Conservation (phyloP, 1,284 basidiomycete genomes). For the Cutaneotrichosporon cavernicola region DNA sequence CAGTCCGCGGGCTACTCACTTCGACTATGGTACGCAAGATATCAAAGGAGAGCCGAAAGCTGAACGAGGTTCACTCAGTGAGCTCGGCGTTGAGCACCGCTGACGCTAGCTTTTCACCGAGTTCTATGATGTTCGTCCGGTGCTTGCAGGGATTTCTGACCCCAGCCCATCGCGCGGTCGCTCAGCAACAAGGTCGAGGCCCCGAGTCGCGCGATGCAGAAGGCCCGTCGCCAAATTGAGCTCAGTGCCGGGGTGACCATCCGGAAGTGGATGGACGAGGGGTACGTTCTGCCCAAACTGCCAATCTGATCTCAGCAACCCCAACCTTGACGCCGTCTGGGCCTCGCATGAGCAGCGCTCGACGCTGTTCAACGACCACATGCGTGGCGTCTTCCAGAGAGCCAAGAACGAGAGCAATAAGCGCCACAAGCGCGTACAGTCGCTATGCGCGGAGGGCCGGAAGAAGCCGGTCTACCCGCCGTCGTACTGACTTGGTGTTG, state of each 20-base stretch:
- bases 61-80: background rate
- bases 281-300: background rate
- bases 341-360: background rate
- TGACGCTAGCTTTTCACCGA: conserved; percentile 36
- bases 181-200: background rate
- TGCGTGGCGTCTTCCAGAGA: background rate
- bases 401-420: background rate
- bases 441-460: background rate
- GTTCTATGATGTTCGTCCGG: background rate
- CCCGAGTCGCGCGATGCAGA: conserved; percentile 5
- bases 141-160: background rate
- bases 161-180: background rate
- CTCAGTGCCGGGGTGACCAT: background rate
- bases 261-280: background rate
- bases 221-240: background rate
- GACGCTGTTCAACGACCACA: background rate
- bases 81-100: conserved; percentile 28
- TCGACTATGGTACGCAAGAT: background rate
- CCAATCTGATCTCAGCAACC: background rate
- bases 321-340: background rate
- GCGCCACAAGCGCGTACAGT: background rate
- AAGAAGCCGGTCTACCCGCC: background rate
- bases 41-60: background rate
- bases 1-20: background rate
- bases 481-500: background rate